Percentiles rank a stretch among this genome's conserved stretches.
Evolutionary conservation across 352 stramenopile genomes (phyloP).

Genomic region (Phytophthora melonis): DNA sequence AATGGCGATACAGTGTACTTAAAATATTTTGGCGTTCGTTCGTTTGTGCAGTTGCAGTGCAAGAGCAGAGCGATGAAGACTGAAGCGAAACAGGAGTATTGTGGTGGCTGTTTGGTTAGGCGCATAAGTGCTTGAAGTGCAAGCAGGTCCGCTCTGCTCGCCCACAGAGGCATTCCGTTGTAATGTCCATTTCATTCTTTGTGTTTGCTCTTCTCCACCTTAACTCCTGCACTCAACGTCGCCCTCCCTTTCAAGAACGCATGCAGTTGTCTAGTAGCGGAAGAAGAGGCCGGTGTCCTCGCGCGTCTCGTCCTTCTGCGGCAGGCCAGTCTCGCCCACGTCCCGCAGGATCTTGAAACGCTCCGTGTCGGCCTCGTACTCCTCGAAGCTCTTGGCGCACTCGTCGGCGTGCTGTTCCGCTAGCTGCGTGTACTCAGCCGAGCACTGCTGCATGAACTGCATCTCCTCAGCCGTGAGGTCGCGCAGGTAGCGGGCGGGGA

Average conservation of each 20-base stretch:
- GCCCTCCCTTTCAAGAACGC: slow-evolving; percentile 9
- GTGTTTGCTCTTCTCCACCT: slow-evolving; percentile 35
- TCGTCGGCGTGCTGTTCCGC: slow-evolving; percentile 78
- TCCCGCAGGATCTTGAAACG: slow-evolving; percentile 81
- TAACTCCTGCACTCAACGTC: slow-evolving; percentile 34
- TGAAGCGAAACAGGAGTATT: slow-evolving; percentile 12
- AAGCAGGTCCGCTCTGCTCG: slow-evolving; percentile 3
- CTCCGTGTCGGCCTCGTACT: slow-evolving; percentile 83
- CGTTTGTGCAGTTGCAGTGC: slow-evolving; percentile 35
- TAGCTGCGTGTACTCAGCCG: slow-evolving; percentile 86
- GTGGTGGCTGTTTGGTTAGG: background rate
- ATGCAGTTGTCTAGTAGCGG: slow-evolving; percentile 80
- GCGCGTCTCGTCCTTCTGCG: slow-evolving; percentile 71
- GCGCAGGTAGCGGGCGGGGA: slow-evolving; percentile 84
- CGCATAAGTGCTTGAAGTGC: background rate
- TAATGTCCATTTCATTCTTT: slow-evolving; percentile 51
- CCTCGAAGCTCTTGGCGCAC: slow-evolving; percentile 84
- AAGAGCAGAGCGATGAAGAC: slow-evolving; percentile 36
- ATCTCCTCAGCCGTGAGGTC: slow-evolving; percentile 89
- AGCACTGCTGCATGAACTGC: slow-evolving; percentile 91
- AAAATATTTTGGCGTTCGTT: slow-evolving; percentile 2
- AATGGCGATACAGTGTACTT: background rate
- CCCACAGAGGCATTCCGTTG: slow-evolving; percentile 18
- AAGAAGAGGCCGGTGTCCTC: slow-evolving; percentile 90
- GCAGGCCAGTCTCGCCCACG: slow-evolving; percentile 82